Evolutionary conservation across 345 rosid species (phyloP).

Genomic region (Chamaenerion angustifolium): DNA sequence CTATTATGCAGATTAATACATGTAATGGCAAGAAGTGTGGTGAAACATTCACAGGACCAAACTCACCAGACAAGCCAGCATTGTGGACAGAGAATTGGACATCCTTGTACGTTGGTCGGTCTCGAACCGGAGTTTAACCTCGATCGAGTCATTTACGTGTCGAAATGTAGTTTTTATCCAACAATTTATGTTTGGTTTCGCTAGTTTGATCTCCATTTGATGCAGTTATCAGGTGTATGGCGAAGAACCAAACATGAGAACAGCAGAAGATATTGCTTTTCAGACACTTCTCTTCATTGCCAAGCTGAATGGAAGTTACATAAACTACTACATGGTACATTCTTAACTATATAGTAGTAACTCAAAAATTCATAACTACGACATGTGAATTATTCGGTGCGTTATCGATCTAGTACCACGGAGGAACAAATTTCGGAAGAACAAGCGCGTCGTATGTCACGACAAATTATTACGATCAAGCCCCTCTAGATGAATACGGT

Average conservation of each 20-base stretch:
- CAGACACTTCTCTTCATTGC: conserved; percentile 67
- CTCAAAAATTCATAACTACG: too few species aligned
- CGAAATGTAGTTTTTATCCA: too few species aligned
- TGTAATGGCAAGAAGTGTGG: conserved; percentile 89
- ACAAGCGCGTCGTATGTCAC: conserved; percentile 50
- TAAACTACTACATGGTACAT: conserved; percentile 85
- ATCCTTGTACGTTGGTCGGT: conserved; percentile 42
- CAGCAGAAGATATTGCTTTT: conserved; percentile 73
- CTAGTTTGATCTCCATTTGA: neutral
- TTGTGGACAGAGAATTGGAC: conserved; percentile 95
- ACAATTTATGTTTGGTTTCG: neutral
- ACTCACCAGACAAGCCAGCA: conserved; percentile 69
- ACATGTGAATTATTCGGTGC: too few species aligned
- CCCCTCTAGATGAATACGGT: conserved; percentile 94
- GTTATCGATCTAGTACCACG: conserved; percentile 46
- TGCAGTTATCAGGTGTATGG: conserved; percentile 71
- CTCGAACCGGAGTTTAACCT: too few species aligned
- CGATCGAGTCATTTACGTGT: too few species aligned
- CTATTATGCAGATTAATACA: conserved; percentile 49
- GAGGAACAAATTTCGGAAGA: conserved; percentile 94
- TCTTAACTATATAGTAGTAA: neutral
- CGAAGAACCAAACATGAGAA: conserved; percentile 39
- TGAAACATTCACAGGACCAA: conserved; percentile 66
- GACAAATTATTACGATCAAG: conserved; percentile 73
- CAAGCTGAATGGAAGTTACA: conserved; percentile 56